These are phyloP conservation scores for Symbiotaphrina buchneri DNA, from an alignment of 495 filamentous ascomycete genomes.

Conservation along the genomic window DNA sequence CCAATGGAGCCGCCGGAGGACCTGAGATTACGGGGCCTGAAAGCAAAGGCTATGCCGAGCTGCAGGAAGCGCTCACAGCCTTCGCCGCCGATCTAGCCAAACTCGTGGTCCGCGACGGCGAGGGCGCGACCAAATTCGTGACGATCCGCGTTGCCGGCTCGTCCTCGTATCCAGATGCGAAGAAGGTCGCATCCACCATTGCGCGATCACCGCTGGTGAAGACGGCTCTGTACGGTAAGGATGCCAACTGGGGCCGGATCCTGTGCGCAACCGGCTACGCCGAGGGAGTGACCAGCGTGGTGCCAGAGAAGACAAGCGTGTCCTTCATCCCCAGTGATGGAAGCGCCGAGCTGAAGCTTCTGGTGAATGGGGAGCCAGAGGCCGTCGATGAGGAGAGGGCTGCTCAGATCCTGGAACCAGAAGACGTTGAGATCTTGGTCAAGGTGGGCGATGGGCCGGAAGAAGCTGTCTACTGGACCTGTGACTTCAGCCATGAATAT, in stretches of 20 bases:
- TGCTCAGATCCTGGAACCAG: constrained; percentile 63
- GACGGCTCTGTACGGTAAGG: constrained; percentile 87
- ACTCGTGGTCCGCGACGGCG: constrained; percentile 85
- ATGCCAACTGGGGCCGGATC: constrained; percentile 97
- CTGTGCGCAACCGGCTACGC: constrained; percentile 89
- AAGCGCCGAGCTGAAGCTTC: constrained; percentile 52
- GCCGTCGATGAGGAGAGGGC: constrained; percentile 76
- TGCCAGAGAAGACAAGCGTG: constrained; percentile 71
- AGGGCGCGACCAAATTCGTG: constrained; percentile 96
- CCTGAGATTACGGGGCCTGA: constrained; percentile 20
- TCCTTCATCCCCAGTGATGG: constrained; percentile 81
- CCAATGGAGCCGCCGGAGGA: constrained; percentile 84
- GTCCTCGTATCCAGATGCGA: constrained; percentile 28
- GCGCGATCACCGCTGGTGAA: constrained; percentile 91
- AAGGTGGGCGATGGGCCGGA: constrained; percentile 19
- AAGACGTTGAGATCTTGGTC: constrained; percentile 26
- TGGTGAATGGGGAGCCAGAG: constrained; percentile 85
- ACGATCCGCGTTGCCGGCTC: constrained; percentile 68
- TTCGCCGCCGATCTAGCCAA: constrained; percentile 74
- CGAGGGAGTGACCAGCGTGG: constrained; percentile 33
- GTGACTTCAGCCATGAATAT: constrained; percentile 96
- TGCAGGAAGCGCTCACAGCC: constrained; percentile 43
- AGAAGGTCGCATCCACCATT: constrained; percentile 55
- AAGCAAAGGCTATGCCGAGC: constrained; percentile 38
- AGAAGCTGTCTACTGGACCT: constrained; percentile 80